Conservation (phyloP, 306 rosid genomes). For the Rosa chinensis region DNA sequence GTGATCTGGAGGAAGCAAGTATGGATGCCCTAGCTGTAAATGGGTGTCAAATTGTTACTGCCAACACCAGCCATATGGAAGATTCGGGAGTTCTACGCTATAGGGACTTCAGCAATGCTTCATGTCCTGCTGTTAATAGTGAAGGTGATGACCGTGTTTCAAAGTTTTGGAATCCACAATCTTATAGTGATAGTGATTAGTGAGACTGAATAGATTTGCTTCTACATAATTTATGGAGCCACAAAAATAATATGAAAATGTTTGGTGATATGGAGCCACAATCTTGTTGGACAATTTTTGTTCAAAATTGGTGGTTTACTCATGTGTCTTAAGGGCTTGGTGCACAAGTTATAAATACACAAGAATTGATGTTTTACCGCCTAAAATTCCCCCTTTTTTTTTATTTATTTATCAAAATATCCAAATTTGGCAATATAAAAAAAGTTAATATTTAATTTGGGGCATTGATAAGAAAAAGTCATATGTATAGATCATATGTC, state of each 20-base stretch:
- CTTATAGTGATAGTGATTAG: conserved; percentile 22
- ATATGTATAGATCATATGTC: too few species aligned
- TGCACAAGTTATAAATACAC: too few species aligned
- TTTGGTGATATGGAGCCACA: too few species aligned
- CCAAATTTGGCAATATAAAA: too few species aligned
- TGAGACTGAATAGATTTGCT: conserved; percentile 3
- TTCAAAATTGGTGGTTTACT: too few species aligned
- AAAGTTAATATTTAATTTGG: too few species aligned
- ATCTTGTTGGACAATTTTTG: too few species aligned
- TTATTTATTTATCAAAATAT: too few species aligned
- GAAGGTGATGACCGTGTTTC: conserved; percentile 35
- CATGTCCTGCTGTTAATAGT: conserved; percentile 24
- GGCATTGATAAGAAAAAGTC: too few species aligned
- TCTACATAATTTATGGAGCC: neutral
- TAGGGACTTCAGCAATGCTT: conserved; percentile 53
- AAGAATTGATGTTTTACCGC: too few species aligned
- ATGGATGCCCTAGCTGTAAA: conserved; percentile 59
- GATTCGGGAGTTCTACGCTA: conserved; percentile 22
- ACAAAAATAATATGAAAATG: neutral
- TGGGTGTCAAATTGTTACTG: conserved; percentile 53
- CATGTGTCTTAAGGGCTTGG: too few species aligned
- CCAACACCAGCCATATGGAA: conserved; percentile 29
- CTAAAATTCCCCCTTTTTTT: too few species aligned
- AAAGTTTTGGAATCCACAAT: conserved; percentile 59
- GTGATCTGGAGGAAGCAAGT: conserved; percentile 19